Evolutionary conservation across 2,329 filamentous ascomycete species (phyloP).

Genomic region (Golovinomyces cichoracearum): DNA sequence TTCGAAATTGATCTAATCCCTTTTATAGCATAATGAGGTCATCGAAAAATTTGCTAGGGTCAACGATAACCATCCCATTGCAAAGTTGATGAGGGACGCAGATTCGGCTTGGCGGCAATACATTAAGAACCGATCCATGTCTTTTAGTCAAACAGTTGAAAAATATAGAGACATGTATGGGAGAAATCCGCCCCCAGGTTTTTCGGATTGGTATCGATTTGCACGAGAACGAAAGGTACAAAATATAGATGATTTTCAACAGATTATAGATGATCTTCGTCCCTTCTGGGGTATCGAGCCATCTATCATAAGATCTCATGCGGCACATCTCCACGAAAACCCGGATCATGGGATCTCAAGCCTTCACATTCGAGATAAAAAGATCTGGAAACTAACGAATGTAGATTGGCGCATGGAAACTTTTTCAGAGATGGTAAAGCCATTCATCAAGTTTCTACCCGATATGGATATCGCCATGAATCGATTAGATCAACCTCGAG

Average conservation of each 20-base stretch:
- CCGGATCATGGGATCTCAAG: conserved; percentile 8
- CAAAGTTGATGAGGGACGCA: conserved; percentile 13
- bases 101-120: conserved; percentile 13
- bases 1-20: conserved; percentile 1
- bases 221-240: conserved; percentile 26
- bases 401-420: conserved; percentile 19
- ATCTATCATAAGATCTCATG: conserved; percentile 17
- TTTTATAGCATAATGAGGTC: conserved; percentile 8
- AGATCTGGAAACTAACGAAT: conserved; percentile 15
- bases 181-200: conserved; percentile 36
- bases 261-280: conserved; percentile 34
- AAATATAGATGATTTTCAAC: conserved; percentile 36
- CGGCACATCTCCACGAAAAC: conserved; percentile 17
- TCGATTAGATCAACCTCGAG: conserved; percentile 33
- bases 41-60: conserved; percentile 10
- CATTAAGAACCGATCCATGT: conserved; percentile 18
- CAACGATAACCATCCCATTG: conserved; percentile 14
- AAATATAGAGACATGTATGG: conserved; percentile 30
- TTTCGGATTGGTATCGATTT: conserved; percentile 31
- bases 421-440: conserved; percentile 15
- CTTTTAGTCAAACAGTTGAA: conserved; percentile 25
- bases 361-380: conserved; percentile 13
- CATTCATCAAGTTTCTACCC: conserved; percentile 27
- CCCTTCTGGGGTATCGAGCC: conserved; percentile 29
- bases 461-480: conserved; percentile 44